Conservation (phyloP, 768 basidiomycete species). For the Calocybe gangraenosa region DNA sequence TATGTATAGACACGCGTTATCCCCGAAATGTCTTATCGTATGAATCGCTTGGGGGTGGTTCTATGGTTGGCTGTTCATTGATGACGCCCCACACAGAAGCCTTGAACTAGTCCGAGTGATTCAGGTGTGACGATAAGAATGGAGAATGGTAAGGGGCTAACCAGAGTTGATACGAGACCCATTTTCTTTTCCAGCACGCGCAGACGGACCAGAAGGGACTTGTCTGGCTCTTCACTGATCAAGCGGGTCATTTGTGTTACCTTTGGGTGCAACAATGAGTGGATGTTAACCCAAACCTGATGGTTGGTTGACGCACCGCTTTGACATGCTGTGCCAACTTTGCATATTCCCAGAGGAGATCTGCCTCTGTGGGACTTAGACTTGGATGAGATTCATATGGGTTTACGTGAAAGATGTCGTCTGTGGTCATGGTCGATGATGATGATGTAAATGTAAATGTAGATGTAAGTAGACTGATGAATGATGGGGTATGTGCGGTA, state of each 20-base stretch:
- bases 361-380: slow-evolving; percentile 65
- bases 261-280: slow-evolving; percentile 31
- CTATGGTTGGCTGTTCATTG: slow-evolving; percentile 60
- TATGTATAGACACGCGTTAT: not conserved
- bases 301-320: slow-evolving; percentile 43
- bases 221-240: slow-evolving; percentile 74
- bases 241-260: slow-evolving; percentile 62
- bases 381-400: slow-evolving; percentile 72
- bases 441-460: no score
- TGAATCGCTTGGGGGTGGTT: slow-evolving; percentile 21
- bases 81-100: slow-evolving; percentile 95
- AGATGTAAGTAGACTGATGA: not conserved
- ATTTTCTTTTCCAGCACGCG: slow-evolving; percentile 89
- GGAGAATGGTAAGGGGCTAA: slow-evolving; percentile 30
- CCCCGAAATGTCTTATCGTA: slow-evolving; percentile 23
- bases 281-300: not conserved
- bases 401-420: slow-evolving; percentile 52
- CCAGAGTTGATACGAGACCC: slow-evolving; percentile 90
- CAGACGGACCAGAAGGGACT: slow-evolving; percentile 68
- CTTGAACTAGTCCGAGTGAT: slow-evolving; percentile 64
- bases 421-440: slow-evolving; percentile 20
- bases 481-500: no score
- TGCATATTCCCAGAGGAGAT: slow-evolving; percentile 91
- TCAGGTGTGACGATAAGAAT: not conserved
- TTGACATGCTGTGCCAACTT: slow-evolving; percentile 80